A percentile compares a stretch with the other conserved stretches of the same genome.
Conservation (phyloP, 257 asterid species). For the Agastache rugosa region DNA sequence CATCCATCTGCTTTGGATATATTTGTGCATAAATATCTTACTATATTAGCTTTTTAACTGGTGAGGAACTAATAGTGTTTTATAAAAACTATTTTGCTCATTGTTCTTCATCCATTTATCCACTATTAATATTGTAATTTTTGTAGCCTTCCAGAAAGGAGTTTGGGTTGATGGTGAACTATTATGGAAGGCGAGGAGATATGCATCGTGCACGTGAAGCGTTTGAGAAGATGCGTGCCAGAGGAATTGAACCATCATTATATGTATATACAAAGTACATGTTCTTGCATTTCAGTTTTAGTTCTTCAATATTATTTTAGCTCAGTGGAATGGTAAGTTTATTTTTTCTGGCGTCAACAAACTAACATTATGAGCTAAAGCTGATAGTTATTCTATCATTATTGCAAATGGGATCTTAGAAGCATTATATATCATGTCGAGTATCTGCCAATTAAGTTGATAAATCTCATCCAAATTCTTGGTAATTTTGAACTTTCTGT, state of each 20-base stretch:
- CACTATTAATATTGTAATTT: constrained; percentile 36
- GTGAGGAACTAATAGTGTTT: background rate
- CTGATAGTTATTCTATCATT: constrained; percentile 26
- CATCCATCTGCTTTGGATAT: constrained; percentile 3
- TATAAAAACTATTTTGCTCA: background rate
- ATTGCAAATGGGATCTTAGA: constrained; percentile 16
- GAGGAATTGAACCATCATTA: constrained; percentile 91
- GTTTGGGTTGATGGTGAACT: constrained; percentile 91
- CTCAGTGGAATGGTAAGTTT: constrained; percentile 7
- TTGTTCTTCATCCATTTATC: constrained; percentile 11
- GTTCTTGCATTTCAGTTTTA: constrained; percentile 34
- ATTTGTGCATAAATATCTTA: background rate
- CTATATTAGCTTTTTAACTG: background rate
- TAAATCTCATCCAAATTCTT: constrained; percentile 6
- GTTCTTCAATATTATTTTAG: constrained; percentile 26
- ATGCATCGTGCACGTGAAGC: constrained; percentile 97
- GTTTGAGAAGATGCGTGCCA: constrained; percentile 93
- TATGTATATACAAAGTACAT: constrained; percentile 93
- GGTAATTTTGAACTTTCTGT: constrained; percentile 3
- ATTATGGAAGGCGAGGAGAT: constrained; percentile 95
- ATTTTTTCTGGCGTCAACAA: constrained; percentile 2
- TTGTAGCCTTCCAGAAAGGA: constrained; percentile 98
- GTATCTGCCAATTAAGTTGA: constrained; percentile 15
- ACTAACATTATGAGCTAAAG: constrained; percentile 14
- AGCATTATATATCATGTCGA: constrained; percentile 13